Percentiles rank a stretch among this genome's conserved stretches.
These are phyloP conservation scores for Clohesyomyces aquaticus DNA, from an alignment of 495 filamentous ascomycete species.

Conservation along the genomic window DNA sequence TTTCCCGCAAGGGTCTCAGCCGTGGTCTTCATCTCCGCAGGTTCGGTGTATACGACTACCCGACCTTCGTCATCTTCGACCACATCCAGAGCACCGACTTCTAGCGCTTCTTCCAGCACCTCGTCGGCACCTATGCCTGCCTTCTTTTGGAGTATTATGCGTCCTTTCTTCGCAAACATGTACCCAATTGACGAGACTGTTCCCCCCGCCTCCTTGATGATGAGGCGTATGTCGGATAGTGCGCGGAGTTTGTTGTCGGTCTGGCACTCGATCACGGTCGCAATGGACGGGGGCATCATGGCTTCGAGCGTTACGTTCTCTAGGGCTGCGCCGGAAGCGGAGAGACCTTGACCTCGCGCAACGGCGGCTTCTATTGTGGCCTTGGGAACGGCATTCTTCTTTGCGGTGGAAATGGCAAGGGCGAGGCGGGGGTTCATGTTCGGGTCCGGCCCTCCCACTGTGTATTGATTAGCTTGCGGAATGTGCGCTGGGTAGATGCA, in stretches of 20 bases:
- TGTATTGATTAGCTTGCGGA: conserved; percentile 34
- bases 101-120: conserved; percentile 80
- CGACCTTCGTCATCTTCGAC: conserved; percentile 70
- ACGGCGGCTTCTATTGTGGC: conserved; percentile 80
- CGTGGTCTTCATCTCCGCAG: conserved; percentile 66
- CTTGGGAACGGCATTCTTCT: conserved; percentile 85
- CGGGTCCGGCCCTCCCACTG: conserved; percentile 69
- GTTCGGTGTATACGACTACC: conserved; percentile 75
- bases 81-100: conserved; percentile 83
- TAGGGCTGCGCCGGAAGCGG: conserved; percentile 68
- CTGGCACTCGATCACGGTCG: conserved; percentile 79
- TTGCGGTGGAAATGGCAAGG: conserved; percentile 72
- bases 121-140: conserved; percentile 68
- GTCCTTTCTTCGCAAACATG: conserved; percentile 79
- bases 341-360: conserved; percentile 81
- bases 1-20: conserved; percentile 62
- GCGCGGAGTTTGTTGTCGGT: conserved; percentile 78
- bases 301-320: conserved; percentile 80
- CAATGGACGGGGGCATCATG: conserved; percentile 76
- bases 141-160: conserved; percentile 67
- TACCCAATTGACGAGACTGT: conserved; percentile 73
- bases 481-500: conserved; percentile 12
- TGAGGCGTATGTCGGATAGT: conserved; percentile 67
- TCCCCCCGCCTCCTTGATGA: conserved; percentile 72
- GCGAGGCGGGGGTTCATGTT: conserved; percentile 74